phyloP scores from a whole-genome alignment of 768 basidiomycete species.

The Candolleomyces eurysporus region DNA sequence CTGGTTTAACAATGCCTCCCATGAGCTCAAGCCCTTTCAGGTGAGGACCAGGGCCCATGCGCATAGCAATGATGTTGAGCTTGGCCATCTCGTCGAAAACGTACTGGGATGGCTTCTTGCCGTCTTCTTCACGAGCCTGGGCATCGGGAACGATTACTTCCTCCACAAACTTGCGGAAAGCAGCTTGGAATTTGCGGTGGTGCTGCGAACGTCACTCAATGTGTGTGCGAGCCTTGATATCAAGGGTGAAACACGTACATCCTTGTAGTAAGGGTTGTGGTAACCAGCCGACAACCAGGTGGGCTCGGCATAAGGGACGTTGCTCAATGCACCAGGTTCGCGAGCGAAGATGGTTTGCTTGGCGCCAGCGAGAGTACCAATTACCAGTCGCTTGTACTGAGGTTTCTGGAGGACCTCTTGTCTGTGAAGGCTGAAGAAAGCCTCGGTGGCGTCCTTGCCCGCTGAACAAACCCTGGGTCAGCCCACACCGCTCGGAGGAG shows the following conservation, averaged over 20 bases:
- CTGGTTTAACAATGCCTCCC: slow-evolving; percentile 71
- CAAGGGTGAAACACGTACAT: slow-evolving; percentile 36
- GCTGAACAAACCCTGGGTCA: slow-evolving; percentile 38
- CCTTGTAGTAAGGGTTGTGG: slow-evolving; percentile 72
- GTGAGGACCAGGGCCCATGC: slow-evolving; percentile 84
- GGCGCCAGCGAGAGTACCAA: slow-evolving; percentile 69
- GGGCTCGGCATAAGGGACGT: slow-evolving; percentile 86
- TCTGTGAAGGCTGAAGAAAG: slow-evolving; percentile 87
- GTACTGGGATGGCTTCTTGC: slow-evolving; percentile 68
- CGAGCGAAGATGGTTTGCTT: slow-evolving; percentile 48
- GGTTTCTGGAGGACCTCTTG: slow-evolving; percentile 77
- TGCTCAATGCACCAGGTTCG: slow-evolving; percentile 57
- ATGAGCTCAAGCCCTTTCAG: slow-evolving; percentile 74
- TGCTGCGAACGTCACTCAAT: slow-evolving; percentile 30
- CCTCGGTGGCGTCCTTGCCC: slow-evolving; percentile 82
- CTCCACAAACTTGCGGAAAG: slow-evolving; percentile 68
- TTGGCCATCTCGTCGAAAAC: slow-evolving; percentile 71
- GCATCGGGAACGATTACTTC: slow-evolving; percentile 58
- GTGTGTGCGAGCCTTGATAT: slow-evolving; percentile 28
- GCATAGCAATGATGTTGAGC: slow-evolving; percentile 56
- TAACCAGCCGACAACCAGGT: slow-evolving; percentile 73
- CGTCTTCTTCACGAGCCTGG: slow-evolving; percentile 70
- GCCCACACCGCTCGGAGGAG: background rate
- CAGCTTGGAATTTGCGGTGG: slow-evolving; percentile 58
- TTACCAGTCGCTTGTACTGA: slow-evolving; percentile 68